Base-by-base conservation (phyloP, 164 flowering plant species). In the Dillenia suffruticosa region DNA sequence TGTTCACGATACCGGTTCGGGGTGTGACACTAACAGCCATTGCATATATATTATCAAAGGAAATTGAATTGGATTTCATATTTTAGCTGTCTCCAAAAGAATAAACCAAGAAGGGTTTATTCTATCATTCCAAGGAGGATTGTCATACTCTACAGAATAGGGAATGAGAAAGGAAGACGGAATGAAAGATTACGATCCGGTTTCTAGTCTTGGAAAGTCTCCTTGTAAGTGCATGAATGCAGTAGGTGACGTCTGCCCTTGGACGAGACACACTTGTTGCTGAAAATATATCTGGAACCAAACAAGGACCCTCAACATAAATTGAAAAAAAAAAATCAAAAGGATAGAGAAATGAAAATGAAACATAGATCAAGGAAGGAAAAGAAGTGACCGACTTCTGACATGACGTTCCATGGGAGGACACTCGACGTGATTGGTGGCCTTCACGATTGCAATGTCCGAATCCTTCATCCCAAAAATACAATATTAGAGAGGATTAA, bases 161-260 rank as follows among this genome's bases (percentile, higher is more conserved):
- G 22, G 1, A 32, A 32, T 6, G 14, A 46, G n/a, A 32, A 24
- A 50, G 12, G 4, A 13, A 2, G 59, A 62, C 55, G 11, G 63
- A 11, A 46, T 19, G 58, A 54, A 54, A 55, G 14, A 12, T 68
- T 89, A 90, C 98, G 65, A 83, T 89, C 99, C 99, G 91, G 59
- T 70, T 84, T 3, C 72, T 68, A 0, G 97, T 94, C 83, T 89
- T 94, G 62, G 87, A 47, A 75, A 94, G 81, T 79, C 99, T 79
- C 68, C 79, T 84, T 3, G 95, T 51, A 51, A 94, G 83, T 22
- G 96, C 90, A 70, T 91, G 90, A 62, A 94, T 94, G 72, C 99
- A 94, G 59, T 89, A 94, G 16, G 92, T 90, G 16, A 94, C 96
- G 72, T 91, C 99, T 49, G 99, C 96, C 10, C 99, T 79, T 16